Evolutionary conservation across 1,284 basidiomycete species (phyloP).

Genomic region (Irpex sp.): DNA sequence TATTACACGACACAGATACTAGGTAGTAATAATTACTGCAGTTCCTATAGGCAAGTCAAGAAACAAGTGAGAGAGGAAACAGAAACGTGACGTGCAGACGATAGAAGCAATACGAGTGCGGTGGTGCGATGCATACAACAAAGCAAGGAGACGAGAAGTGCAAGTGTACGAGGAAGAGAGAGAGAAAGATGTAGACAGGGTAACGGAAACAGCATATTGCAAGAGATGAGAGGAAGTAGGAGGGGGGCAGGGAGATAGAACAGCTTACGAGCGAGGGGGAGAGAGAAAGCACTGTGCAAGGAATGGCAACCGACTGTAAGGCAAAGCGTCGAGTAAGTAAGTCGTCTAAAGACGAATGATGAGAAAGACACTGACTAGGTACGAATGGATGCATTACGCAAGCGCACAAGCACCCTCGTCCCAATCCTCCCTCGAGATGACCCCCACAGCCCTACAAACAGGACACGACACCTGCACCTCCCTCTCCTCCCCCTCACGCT

Average conservation of each 20-base stretch:
- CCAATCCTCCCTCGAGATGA: constrained; percentile 55
- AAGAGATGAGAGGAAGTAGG: background rate
- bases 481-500: constrained; percentile 22
- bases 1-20: background rate
- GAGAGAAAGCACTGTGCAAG: no score
- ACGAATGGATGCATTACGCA: constrained; percentile 8
- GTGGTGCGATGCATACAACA: background rate
- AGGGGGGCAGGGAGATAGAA: no score
- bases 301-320: no score
- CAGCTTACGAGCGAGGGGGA: no score
- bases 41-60: background rate
- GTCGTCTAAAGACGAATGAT: background rate
- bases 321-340: no score
- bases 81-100: background rate
- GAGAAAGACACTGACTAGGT: no score
- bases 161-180: background rate
- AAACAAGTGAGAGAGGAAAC: no score
- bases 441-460: constrained; percentile 56
- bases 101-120: background rate
- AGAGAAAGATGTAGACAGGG: background rate
- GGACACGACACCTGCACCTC: constrained; percentile 62
- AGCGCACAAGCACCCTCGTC: constrained; percentile 39
- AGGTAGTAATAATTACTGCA: background rate
- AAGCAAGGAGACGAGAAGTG: background rate
- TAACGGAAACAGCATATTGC: background rate